These are phyloP conservation scores for Phaeodactylum tricornutum DNA, from an alignment of 108 stramenopile species.

Conservation along the genomic window DNA sequence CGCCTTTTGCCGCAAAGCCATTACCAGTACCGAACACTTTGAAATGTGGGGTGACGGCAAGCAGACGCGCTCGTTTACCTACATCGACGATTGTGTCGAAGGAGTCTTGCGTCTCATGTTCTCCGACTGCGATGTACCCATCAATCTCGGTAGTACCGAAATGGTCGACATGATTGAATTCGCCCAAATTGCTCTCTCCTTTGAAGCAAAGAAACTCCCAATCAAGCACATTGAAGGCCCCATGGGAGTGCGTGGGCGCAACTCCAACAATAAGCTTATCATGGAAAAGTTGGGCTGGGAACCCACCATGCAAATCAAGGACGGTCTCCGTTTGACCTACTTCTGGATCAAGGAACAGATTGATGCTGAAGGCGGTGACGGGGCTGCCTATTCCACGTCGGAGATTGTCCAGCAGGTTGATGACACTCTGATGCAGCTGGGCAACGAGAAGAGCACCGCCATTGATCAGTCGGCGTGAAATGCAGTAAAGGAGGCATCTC, in stretches of 20 bases:
- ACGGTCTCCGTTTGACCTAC: constrained; percentile 88
- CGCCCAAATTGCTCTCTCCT: constrained; percentile 85
- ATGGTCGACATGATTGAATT: constrained; percentile 97
- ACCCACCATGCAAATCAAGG: constrained; percentile 77
- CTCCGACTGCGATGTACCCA: constrained; percentile 84
- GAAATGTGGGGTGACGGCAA: constrained; percentile 98
- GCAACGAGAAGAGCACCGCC: constrained; percentile 30
- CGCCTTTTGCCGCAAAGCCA: constrained; percentile 98
- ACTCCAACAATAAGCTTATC: constrained; percentile 95
- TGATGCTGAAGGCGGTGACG: constrained; percentile 74
- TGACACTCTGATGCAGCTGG: constrained; percentile 77
- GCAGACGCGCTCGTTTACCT: constrained; percentile 98
- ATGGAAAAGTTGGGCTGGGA: constrained; percentile 93
- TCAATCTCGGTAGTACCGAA: constrained; percentile 94
- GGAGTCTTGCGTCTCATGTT: constrained; percentile 93
- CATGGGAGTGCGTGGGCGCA: constrained; percentile 97
- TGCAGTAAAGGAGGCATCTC: too few species aligned
- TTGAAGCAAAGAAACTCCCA: constrained; percentile 83
- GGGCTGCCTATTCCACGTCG: constrained; percentile 48
- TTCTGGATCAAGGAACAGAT: constrained; percentile 95
- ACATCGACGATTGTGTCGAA: constrained; percentile 98
- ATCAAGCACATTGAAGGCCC: constrained; percentile 98
- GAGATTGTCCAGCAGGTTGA: constrained; percentile 91
- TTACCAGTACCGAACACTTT: constrained; percentile 82
- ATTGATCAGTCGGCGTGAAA: neutral